phyloP scores from a whole-genome alignment of 306 rosid species.

The Ormosia emarginata region DNA sequence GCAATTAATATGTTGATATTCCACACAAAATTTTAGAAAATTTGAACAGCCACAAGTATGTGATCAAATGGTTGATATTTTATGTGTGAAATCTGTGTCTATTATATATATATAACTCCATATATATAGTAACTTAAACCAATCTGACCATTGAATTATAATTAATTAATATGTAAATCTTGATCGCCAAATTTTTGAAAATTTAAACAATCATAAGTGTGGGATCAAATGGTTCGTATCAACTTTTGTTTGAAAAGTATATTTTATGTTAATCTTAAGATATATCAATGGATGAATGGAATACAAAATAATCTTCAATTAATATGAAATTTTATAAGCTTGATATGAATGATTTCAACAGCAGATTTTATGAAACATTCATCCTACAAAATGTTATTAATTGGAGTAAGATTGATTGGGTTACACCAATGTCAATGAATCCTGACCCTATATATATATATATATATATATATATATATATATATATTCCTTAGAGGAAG shows the following conservation, averaged over 20 bases:
- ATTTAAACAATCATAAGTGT: background rate
- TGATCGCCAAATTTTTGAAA: background rate
- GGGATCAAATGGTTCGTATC: background rate
- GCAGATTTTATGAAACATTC: background rate
- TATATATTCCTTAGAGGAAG: background rate
- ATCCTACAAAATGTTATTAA: background rate
- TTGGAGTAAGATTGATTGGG: background rate
- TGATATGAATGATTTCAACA: background rate
- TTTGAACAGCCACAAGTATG: background rate
- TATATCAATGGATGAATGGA: background rate
- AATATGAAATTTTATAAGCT: background rate
- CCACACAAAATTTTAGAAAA: background rate
- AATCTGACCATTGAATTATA: background rate
- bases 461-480: background rate
- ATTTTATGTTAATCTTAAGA: background rate
- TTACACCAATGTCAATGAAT: slow-evolving; percentile 1
- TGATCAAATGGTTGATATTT: background rate
- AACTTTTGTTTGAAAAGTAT: background rate
- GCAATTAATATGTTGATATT: background rate
- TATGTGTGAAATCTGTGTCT: background rate
- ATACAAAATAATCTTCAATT: background rate
- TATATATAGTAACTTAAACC: background rate
- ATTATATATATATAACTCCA: background rate
- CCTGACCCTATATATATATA: background rate
- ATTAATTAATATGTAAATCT: background rate